Conservation (phyloP, 192 early-diverging fungal genomes). For the Umbelopsis sp. region DNA sequence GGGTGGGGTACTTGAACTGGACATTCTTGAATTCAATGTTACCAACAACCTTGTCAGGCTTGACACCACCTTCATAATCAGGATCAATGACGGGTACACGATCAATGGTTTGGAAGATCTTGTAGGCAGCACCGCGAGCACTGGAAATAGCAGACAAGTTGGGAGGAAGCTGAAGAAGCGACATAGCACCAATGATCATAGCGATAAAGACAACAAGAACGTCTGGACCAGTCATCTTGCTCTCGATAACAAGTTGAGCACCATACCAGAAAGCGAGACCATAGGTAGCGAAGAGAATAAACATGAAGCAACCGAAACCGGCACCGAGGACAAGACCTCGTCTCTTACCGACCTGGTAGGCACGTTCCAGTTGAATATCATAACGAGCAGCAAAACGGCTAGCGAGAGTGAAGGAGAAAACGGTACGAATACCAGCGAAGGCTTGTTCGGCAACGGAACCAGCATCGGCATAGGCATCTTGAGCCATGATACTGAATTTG, state of each 20-base stretch:
- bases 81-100: conserved; percentile 80
- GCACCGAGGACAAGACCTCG: conserved; percentile 61
- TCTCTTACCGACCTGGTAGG: conserved; percentile 62
- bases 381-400: conserved; percentile 69
- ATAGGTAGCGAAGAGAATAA: conserved; percentile 75
- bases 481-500: conserved; percentile 45
- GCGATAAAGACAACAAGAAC: conserved; percentile 89
- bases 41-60: conserved; percentile 54
- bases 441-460: conserved; percentile 88
- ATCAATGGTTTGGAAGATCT: conserved; percentile 82
- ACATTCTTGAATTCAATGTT: conserved; percentile 78
- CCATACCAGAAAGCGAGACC: conserved; percentile 89
- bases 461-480: conserved; percentile 77
- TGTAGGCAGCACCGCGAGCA: conserved; percentile 79
- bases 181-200: conserved; percentile 78
- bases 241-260: conserved; percentile 50
- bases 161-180: conserved; percentile 70
- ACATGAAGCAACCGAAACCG: conserved; percentile 76
- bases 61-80: conserved; percentile 42
- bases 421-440: conserved; percentile 82
- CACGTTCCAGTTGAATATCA: conserved; percentile 58
- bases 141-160: conserved; percentile 75
- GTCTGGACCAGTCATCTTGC: conserved; percentile 41
- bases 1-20: conserved; percentile 82
- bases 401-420: conserved; percentile 83